Evolutionary conservation across 108 stramenopile genomes (phyloP), one percentile per base, ranked within the genome.

Genomic region (Asterionellopsis glacialis): DNA sequence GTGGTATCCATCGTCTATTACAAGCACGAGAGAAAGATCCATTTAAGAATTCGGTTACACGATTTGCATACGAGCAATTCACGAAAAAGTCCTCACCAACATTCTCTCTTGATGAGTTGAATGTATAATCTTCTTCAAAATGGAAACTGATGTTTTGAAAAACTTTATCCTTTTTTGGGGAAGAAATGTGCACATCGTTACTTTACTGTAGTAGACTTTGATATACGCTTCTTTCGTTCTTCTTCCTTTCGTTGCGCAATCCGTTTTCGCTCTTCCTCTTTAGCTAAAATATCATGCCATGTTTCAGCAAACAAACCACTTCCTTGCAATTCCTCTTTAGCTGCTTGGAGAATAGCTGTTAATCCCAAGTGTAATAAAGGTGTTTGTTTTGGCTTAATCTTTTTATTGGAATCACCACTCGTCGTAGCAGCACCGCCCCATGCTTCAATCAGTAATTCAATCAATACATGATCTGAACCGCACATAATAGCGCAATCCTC

Each of bases 1-100:
- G 47, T 11, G 91, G 86, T 11, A 79, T 97, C 9, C 71, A 89
- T 41, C 85, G 84, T 10, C 48, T 97, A 38, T 70, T 91, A 1
- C 21, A 61, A 18, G 93, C 91, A 24, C 64, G 95, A 45, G 76
- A 83, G 58, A 45, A 81, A 41, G 93, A 94, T 68, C 75, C 80
- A 7, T 82, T 61, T 55, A 59, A 54, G 12, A 58, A 76, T 47
- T 54, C 69, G 0, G 61, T 53, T 13, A 26, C 23, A 27, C 48
- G 81, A 21, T 39, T 82, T 25, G 64, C 67, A 5, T 75, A 74
- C 28, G 81, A 82, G 45, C 59, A 62, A 52, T 26, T 82, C 7
- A 67, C 61, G 9, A 61, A 64, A 33, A 67, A 66, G 55, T 55
- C 63, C 28, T 66, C 81, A 13, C 70, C 76, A 0, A 77, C 81